Evolutionary conservation across 257 asterid genomes (phyloP).

Genomic region (Solanum paucissectum): DNA sequence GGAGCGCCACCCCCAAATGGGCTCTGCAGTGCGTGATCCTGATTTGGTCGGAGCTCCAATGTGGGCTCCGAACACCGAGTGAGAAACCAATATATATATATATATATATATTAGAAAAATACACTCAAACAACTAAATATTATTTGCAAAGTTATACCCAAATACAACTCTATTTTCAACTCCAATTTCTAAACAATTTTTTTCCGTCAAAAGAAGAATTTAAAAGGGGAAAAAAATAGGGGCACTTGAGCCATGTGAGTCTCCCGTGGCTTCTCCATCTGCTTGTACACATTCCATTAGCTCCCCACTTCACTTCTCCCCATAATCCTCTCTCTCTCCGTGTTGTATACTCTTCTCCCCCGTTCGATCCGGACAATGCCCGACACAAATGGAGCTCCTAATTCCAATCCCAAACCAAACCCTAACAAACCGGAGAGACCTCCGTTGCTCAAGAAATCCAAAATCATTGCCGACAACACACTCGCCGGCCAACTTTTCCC

Average conservation of each 20-base stretch:
- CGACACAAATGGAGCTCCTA: conserved; percentile 26
- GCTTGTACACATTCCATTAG: not conserved
- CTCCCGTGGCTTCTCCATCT: not conserved
- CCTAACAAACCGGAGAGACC: conserved; percentile 40
- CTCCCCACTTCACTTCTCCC: not conserved
- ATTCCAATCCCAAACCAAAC: conserved; percentile 12
- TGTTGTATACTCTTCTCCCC: not conserved
- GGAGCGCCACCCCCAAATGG: too few relatives aligned
- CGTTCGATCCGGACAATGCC: conserved; percentile 12
- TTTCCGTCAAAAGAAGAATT: not conserved
- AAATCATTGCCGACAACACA: conserved; percentile 32
- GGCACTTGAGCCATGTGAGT: not conserved
- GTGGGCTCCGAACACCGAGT: too few relatives aligned
- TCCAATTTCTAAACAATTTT: not conserved
- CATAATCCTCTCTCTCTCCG: not conserved
- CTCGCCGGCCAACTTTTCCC: conserved; percentile 42
- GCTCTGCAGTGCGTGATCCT: too few relatives aligned
- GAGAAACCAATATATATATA: too few relatives aligned
- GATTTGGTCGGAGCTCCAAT: too few relatives aligned
- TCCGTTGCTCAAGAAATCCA: conserved; percentile 55
- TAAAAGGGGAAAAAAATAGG: not conserved
- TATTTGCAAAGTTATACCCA: too few relatives aligned
- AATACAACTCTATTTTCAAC: not conserved
- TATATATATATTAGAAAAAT: too few relatives aligned
- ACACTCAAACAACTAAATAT: too few relatives aligned